Conservation (phyloP, 768 basidiomycete genomes). For the Panus rudis region DNA sequence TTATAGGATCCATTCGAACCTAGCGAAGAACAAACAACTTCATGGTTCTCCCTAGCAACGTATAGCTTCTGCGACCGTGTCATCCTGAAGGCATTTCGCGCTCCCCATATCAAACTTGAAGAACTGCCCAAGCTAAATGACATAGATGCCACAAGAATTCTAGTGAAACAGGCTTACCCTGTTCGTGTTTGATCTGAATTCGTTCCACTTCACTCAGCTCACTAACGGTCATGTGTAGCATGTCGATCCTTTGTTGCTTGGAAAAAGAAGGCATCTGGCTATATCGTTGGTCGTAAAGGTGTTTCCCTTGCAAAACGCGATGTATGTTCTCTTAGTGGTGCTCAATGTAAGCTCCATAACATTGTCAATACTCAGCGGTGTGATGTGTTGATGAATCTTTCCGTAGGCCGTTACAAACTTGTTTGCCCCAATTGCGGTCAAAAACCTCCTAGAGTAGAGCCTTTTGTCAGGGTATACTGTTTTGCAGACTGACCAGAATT, state of each 20-base stretch:
- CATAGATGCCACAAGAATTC: slow-evolving; percentile 14
- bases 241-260: slow-evolving; percentile 25
- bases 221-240: slow-evolving; percentile 12
- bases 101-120: slow-evolving; percentile 21
- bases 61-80: slow-evolving; percentile 32
- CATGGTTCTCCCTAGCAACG: slow-evolving; percentile 28
- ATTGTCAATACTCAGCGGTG: too few species aligned
- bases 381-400: too few species aligned
- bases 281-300: slow-evolving; percentile 5
- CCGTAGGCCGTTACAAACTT: slow-evolving; percentile 10
- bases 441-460: too few species aligned
- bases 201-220: not conserved
- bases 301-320: not conserved
- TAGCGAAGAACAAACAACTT: slow-evolving; percentile 33
- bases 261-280: slow-evolving; percentile 1
- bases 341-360: too few species aligned
- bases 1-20: not conserved
- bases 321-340: not conserved
- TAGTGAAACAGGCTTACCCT: slow-evolving; percentile 15
- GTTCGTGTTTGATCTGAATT: slow-evolving; percentile 7
- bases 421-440: slow-evolving; percentile 21
- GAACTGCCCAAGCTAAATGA: slow-evolving; percentile 24
- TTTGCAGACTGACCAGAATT: too few species aligned
- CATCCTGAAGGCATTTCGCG: slow-evolving; percentile 19
- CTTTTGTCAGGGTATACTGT: too few species aligned